phyloP scores from a whole-genome alignment of 257 asterid genomes.

The Solanum rostratum region DNA sequence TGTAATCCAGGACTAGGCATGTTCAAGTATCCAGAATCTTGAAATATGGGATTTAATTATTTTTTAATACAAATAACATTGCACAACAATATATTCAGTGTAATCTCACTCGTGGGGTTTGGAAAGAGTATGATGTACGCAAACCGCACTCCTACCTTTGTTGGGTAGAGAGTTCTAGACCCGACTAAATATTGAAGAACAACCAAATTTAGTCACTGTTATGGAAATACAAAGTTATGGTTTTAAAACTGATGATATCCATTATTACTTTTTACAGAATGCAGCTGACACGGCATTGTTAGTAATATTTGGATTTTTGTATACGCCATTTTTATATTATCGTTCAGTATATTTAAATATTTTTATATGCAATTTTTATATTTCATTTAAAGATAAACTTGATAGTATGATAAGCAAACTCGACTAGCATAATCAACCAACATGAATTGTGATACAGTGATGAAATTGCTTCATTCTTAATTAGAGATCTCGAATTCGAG shows the following conservation, averaged over 20 bases:
- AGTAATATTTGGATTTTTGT: too few species aligned
- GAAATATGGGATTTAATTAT: background rate
- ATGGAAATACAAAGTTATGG: background rate
- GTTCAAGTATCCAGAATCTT: constrained; percentile 17
- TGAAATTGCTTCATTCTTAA: too few species aligned
- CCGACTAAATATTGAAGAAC: background rate
- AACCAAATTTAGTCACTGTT: background rate
- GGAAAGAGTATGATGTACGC: background rate
- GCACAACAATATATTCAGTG: background rate
- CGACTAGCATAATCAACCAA: too few species aligned
- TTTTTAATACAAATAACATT: background rate
- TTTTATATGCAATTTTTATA: background rate
- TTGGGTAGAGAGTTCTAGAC: background rate
- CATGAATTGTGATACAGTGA: too few species aligned
- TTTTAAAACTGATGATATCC: background rate
- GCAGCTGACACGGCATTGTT: background rate
- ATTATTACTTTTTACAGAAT: background rate
- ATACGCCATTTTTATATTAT: too few species aligned
- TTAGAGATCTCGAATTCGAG: too few species aligned
- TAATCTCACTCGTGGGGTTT: background rate
- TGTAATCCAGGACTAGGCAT: constrained; percentile 9
- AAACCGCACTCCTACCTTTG: background rate
- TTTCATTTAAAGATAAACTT: background rate
- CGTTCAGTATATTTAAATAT: background rate
- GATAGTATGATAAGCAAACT: background rate